phyloP scores from a whole-genome alignment of 805 yeast genomes.

The Wickerhamiella parazyma region DNA sequence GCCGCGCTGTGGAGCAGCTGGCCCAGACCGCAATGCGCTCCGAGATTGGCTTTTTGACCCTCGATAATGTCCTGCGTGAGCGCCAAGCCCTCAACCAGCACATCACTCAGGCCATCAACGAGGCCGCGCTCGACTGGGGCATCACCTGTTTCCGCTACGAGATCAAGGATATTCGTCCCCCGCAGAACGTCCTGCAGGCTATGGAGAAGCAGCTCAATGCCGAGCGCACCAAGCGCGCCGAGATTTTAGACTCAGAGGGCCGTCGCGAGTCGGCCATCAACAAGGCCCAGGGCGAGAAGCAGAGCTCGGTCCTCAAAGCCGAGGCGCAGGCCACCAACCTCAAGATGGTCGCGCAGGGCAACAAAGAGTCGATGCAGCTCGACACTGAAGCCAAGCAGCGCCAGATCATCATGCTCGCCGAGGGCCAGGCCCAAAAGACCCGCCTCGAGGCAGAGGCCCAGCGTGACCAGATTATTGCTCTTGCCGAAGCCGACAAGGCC shows the following conservation, averaged over 20 bases:
- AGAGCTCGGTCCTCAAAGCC: constrained; percentile 51
- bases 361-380: constrained; percentile 51
- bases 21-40: constrained; percentile 83
- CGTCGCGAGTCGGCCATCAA: constrained; percentile 60
- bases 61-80: constrained; percentile 62
- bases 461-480: neutral
- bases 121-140: constrained; percentile 76
- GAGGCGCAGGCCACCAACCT: constrained; percentile 52
- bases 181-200: constrained; percentile 64
- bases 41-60: constrained; percentile 65
- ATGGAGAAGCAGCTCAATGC: constrained; percentile 82
- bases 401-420: neutral
- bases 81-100: constrained; percentile 57
- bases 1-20: constrained; percentile 64
- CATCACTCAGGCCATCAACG: constrained; percentile 60
- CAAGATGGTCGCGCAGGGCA: constrained; percentile 57
- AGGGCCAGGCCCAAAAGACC: neutral
- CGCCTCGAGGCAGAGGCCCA: constrained; percentile 3
- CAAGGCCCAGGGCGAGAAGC: constrained; percentile 67
- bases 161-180: constrained; percentile 74
- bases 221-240: constrained; percentile 71
- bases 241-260: constrained; percentile 73
- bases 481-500: constrained; percentile 31
- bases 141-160: constrained; percentile 68
- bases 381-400: constrained; percentile 33